A percentile compares a stretch with the other conserved stretches of the same genome.
Evolutionary conservation across 2,329 filamentous ascomycete genomes (phyloP).

Genomic region (Arthroderma sp.): DNA sequence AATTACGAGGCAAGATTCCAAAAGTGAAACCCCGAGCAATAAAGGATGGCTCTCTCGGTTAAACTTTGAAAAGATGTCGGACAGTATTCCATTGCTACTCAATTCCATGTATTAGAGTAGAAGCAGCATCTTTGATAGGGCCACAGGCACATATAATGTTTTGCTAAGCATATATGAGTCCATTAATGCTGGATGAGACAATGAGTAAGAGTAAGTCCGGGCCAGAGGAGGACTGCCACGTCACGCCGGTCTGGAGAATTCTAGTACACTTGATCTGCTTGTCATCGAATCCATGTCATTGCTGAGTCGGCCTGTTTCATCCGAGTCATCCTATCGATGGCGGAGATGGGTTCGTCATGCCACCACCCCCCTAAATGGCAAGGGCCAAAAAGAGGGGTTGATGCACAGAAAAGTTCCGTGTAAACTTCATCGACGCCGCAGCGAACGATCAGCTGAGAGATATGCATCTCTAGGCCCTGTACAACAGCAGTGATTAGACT

Average conservation of each 20-base stretch:
- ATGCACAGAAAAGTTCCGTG: constrained; percentile 4
- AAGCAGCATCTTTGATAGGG: not conserved
- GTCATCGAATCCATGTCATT: constrained; percentile 10
- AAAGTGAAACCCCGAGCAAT: not conserved
- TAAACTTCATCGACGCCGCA: constrained; percentile 1
- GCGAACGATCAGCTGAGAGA: constrained; percentile 8
- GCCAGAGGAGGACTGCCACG: constrained; percentile 15
- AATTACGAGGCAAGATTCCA: not conserved
- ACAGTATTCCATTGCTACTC: not conserved
- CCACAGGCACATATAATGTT: not conserved
- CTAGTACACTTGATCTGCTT: constrained; percentile 7
- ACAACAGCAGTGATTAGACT: constrained; percentile 2
- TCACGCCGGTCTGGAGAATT: constrained; percentile 11
- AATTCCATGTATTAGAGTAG: not conserved
- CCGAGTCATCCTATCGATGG: not conserved
- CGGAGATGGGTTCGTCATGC: not conserved
- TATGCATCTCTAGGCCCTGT: constrained; percentile 3
- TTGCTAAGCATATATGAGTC: not conserved
- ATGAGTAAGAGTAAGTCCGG: not conserved
- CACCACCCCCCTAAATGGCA: not conserved
- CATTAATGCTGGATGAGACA: not conserved
- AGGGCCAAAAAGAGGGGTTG: constrained; percentile 2
- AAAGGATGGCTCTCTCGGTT: not conserved
- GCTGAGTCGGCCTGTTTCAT: constrained; percentile 4
- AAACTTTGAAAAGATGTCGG: not conserved